Percentiles rank a stretch among this genome's conserved stretches.
Evolutionary conservation across 495 filamentous ascomycete species (phyloP).

Genomic region (Aspergillus taichungensis): DNA sequence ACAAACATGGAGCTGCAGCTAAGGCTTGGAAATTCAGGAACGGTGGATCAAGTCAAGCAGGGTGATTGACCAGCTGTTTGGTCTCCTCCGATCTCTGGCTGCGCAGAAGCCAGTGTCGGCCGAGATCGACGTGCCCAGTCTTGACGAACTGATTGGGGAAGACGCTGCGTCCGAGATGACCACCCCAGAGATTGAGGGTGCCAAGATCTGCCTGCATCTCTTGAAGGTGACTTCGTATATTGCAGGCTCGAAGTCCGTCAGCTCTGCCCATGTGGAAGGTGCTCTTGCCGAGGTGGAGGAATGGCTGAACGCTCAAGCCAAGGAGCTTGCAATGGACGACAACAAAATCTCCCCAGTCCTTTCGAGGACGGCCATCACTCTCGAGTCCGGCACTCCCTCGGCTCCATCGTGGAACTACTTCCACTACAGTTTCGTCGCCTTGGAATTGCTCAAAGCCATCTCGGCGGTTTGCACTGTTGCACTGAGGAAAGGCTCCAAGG

Average conservation of each 20-base stretch:
- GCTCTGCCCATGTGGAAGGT: slow-evolving; percentile 22
- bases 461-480: slow-evolving; percentile 22
- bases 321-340: slow-evolving; percentile 15
- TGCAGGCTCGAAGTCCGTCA: slow-evolving; percentile 27
- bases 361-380: slow-evolving; percentile 16
- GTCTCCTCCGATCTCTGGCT: slow-evolving; percentile 22
- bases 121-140: slow-evolving; percentile 19
- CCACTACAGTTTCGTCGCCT: slow-evolving; percentile 24
- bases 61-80: slow-evolving; percentile 29
- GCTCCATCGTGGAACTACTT: slow-evolving; percentile 36
- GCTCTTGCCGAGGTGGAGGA: slow-evolving; percentile 25
- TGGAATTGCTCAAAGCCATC: slow-evolving; percentile 35
- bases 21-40: slow-evolving; percentile 15
- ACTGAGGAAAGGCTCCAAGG: slow-evolving; percentile 25
- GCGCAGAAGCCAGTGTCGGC: slow-evolving; percentile 25
- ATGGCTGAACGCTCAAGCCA: slow-evolving; percentile 24
- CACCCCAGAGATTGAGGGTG: slow-evolving; percentile 21
- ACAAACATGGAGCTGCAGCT: not conserved
- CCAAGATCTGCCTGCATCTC: slow-evolving; percentile 23
- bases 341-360: slow-evolving; percentile 16
- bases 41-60: slow-evolving; percentile 31
- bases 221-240: slow-evolving; percentile 27
- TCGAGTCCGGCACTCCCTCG: slow-evolving; percentile 15
- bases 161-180: slow-evolving; percentile 27
- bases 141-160: slow-evolving; percentile 18